Percentiles rank a stretch among this genome's conserved stretches.
phyloP scores from a whole-genome alignment of 2,329 filamentous ascomycete genomes.

The Aspergillus thermomutatus region DNA sequence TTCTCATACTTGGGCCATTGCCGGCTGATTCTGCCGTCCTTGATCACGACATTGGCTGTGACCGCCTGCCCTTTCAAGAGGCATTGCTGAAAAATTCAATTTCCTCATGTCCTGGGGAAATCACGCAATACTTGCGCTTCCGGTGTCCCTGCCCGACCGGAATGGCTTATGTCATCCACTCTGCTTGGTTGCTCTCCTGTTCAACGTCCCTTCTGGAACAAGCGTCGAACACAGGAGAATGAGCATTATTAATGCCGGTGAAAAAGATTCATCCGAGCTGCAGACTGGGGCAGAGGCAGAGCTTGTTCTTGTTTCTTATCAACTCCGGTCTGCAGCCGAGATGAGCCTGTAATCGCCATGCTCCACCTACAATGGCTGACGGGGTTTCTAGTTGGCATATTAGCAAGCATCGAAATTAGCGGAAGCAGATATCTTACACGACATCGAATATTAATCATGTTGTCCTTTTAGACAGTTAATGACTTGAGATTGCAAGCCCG shows the following conservation, averaged over 20 bases:
- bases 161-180: conserved; percentile 11
- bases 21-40: conserved; percentile 22
- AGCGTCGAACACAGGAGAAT: conserved; percentile 1
- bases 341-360: not conserved
- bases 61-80: conserved; percentile 26
- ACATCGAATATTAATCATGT: not conserved
- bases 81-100: conserved; percentile 27
- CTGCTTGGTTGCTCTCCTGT: conserved; percentile 14
- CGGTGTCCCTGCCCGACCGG: conserved; percentile 18
- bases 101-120: conserved; percentile 29
- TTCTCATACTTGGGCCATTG: conserved; percentile 16
- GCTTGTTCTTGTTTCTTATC: not conserved
- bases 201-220: conserved; percentile 10
- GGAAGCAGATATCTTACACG: not conserved
- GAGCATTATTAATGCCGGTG: not conserved
- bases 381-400: not conserved
- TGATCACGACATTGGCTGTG: conserved; percentile 28
- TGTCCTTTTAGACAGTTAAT: not conserved
- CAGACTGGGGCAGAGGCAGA: not conserved
- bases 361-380: not conserved
- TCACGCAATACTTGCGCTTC: conserved; percentile 39
- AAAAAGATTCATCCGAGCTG: not conserved
- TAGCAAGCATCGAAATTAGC: not conserved
- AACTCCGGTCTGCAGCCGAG: not conserved
- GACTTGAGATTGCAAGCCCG: not conserved